Base-by-base conservation (phyloP, 345 rosid genomes). In the Boechera divaricarpa region DNA sequence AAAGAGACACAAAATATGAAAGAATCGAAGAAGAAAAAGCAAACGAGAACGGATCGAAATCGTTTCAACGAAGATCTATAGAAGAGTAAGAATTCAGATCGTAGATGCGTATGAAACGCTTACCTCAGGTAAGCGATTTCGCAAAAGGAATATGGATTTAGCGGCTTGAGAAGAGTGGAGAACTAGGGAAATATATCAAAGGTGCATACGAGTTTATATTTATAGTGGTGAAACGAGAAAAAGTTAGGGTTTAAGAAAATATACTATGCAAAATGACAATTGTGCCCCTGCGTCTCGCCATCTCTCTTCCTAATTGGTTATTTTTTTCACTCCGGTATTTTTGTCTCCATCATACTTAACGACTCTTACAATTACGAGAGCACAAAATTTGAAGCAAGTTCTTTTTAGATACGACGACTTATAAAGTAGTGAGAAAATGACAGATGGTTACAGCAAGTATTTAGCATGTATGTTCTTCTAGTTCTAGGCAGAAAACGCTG, bases 211-310 rank as follows among this genome's bases (percentile, higher is more conserved):
- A 49, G 16, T 47, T 31, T 32, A 28, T 61, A 51, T 70, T 52
- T 45, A 28, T 62, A 63, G 29, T 59, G 29, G 5, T 58, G 28
- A 59, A 3, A 6, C 11, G 33, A 45, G 11, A 45, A 13, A 7
- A 24, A 47, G 4, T 38, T 28, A 63, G 62, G 77, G 71, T 42
- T 74, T 74, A 64, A 8, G 41, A 18, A 64, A 11, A 7, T 63
- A n/a, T n/a, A 11, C 5, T 38, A 0, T 1, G 9, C 1, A 4
- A 4, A 42, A 42, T 64, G 18, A 74, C 77, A 33, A 15, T 1
- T 6, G 0, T 54, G 0, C 71, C 77, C 77, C 12, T 54, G 5
- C 0, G 1, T 28, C 13, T 2, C 49, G 21, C 47, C 67, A 42
- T 16, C 63, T 1, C 6, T 44, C 15, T 13, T 44, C 7, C 49